These are phyloP conservation scores for Colletotrichum zoysiae DNA, from an alignment of 2,329 filamentous ascomycete genomes.

Conservation along the genomic window DNA sequence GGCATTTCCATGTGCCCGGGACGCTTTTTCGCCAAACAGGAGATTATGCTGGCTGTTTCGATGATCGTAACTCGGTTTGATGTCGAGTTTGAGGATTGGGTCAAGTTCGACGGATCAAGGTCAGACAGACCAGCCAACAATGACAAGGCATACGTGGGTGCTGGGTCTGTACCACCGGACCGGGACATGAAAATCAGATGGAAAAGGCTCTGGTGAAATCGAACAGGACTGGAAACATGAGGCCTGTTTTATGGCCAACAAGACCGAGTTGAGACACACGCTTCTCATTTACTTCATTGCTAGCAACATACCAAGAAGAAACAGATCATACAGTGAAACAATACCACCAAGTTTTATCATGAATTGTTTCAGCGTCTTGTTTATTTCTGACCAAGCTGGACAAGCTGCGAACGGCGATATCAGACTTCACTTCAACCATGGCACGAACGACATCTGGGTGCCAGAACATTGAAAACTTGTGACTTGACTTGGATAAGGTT, in stretches of 20 bases:
- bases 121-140: constrained; percentile 10
- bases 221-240: constrained; percentile 43
- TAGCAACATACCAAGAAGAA: too few species aligned
- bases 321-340: too few species aligned
- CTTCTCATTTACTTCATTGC: too few species aligned
- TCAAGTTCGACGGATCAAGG: constrained; percentile 1
- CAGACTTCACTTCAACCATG: too few species aligned
- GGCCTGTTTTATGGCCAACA: too few species aligned
- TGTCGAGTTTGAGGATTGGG: constrained; percentile 46
- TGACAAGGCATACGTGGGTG: constrained; percentile 12
- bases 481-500: too few species aligned
- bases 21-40: constrained; percentile 55
- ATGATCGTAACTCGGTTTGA: constrained; percentile 49
- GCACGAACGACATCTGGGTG: too few species aligned
- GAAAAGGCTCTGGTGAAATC: neutral
- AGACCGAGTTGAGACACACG: too few species aligned
- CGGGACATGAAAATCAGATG: constrained; percentile 21
- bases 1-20: constrained; percentile 54
- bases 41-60: constrained; percentile 52
- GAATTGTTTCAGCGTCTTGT: too few species aligned
- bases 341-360: neutral
- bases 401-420: too few species aligned
- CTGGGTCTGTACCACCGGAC: constrained; percentile 31
- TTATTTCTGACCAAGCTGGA: too few species aligned
- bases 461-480: too few species aligned